These are phyloP conservation scores for Trichosanthes truncata DNA, from an alignment of 306 rosid genomes.

Conservation along the genomic window DNA sequence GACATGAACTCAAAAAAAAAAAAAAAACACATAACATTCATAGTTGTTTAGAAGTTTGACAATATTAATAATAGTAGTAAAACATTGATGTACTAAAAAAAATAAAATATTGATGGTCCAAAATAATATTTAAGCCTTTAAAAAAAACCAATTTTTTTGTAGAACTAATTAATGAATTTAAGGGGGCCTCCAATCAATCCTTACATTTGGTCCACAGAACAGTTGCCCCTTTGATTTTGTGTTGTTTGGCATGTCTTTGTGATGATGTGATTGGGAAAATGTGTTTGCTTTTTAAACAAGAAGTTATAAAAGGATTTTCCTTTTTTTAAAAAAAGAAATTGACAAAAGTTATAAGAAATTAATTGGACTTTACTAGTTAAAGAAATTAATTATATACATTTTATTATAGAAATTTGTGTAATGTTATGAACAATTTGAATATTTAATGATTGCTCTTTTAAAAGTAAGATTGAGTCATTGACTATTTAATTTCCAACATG, in stretches of 20 bases:
- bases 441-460: not conserved
- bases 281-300: not conserved
- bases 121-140: not conserved
- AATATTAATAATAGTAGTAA: not conserved
- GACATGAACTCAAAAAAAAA: no score
- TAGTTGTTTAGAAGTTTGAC: not conserved
- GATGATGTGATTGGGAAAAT: not conserved
- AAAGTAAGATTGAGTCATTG: not conserved
- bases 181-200: not conserved
- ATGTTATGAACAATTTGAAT: not conserved
- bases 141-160: not conserved
- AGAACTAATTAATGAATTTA: not conserved
- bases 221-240: not conserved
- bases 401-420: not conserved
- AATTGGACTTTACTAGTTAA: not conserved
- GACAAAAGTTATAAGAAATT: not conserved
- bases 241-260: not conserved
- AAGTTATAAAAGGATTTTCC: not conserved
- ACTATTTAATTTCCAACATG: not conserved
- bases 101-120: not conserved
- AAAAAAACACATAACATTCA: no score
- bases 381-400: not conserved
- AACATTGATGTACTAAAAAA: not conserved
- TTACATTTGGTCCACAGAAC: constrained; percentile 5
- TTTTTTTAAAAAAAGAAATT: not conserved